Base-by-base conservation (phyloP, 805 yeast species). In the Sugiyamaella chiloensis region DNA sequence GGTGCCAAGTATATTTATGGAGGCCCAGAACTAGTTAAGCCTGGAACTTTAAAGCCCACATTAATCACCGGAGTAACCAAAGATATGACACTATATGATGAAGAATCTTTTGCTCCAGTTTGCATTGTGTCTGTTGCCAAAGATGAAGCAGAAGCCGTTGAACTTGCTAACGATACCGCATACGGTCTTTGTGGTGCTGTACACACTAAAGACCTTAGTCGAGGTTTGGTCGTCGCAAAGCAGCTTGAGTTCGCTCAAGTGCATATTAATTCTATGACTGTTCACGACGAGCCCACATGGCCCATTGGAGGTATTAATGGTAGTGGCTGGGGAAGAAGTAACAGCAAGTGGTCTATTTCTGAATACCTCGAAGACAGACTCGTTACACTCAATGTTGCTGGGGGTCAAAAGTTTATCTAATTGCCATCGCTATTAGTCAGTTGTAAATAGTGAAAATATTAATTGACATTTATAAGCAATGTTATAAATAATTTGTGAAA, bases 131-230 rank as follows among this genome's bases (percentile, higher is more conserved):
- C 80, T 58, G 82, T 81, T 65, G 85, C 85, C 67, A 74, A 71
- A 59, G 73, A 81, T 47, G 70, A 76, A 52, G 88, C 83, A 54
- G 87, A 85, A 65, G 86, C 77, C 43, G 71, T 85, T 51, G 72
- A 69, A 45, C 67, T 73, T 68, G 89, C 88, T 46, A 85, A 85
- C 67, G 77, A 79, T 64, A 72, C 85, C 35, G 78, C 76, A 43
- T 85, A 81, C 60, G 93, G 91, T 60, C 75, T 85, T 62, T 89
- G 88, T 62, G 86, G 89, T 52, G 88, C 89, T 72, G 71, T 85
- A 51, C 89, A 84, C 71, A 79, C 91, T 39, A 70, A 72, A 40
- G 76, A 81, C 57, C 60, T 82, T 49, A 75, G 75, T 71, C 81
- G 75, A 57, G 87, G 85, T 24, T 65, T 81, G 51, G 78, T 76